Percentiles rank a stretch among this genome's conserved stretches.
Conservation (phyloP, 768 basidiomycete species). For the Tricholomella constricta region DNA sequence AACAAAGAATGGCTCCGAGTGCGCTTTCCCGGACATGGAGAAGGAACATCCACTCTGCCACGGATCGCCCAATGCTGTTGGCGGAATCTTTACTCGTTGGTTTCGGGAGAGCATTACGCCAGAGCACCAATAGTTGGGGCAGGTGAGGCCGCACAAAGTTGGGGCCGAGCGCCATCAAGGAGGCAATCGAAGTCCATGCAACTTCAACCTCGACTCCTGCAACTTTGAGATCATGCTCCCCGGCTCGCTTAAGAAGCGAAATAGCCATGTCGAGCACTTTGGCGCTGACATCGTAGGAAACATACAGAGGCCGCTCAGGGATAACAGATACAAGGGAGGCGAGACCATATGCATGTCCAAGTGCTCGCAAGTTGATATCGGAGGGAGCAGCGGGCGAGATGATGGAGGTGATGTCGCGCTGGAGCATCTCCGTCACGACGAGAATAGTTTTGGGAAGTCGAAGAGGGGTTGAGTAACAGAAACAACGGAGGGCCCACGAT, state of each 20-base stretch:
- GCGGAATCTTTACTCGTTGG: constrained; percentile 84
- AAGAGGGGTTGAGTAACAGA: constrained; percentile 88
- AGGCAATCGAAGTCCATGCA: constrained; percentile 90
- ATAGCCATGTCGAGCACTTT: constrained; percentile 92
- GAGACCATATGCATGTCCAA: constrained; percentile 91
- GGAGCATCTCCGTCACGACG: constrained; percentile 76
- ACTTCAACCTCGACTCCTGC: constrained; percentile 88
- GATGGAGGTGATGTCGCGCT: constrained; percentile 77
- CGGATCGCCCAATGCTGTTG: constrained; percentile 58
- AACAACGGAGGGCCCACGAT: constrained; percentile 85
- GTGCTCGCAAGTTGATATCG: constrained; percentile 68
- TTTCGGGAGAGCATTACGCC: constrained; percentile 97
- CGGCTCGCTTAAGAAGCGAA: constrained; percentile 84
- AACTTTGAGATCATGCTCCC: constrained; percentile 84
- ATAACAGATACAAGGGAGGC: constrained; percentile 86
- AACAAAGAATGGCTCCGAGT: constrained; percentile 84
- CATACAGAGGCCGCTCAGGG: constrained; percentile 86
- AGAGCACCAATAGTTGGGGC: constrained; percentile 91
- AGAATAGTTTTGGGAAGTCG: constrained; percentile 81
- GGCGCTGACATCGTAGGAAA: constrained; percentile 90
- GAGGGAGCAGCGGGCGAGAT: constrained; percentile 70
- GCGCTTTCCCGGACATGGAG: constrained; percentile 90
- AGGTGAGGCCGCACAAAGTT: constrained; percentile 94
- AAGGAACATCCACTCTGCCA: constrained; percentile 88
- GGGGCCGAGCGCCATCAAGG: constrained; percentile 89